Conservation (phyloP, 2,329 filamentous ascomycete species). For the Penicillium capsulatum region DNA sequence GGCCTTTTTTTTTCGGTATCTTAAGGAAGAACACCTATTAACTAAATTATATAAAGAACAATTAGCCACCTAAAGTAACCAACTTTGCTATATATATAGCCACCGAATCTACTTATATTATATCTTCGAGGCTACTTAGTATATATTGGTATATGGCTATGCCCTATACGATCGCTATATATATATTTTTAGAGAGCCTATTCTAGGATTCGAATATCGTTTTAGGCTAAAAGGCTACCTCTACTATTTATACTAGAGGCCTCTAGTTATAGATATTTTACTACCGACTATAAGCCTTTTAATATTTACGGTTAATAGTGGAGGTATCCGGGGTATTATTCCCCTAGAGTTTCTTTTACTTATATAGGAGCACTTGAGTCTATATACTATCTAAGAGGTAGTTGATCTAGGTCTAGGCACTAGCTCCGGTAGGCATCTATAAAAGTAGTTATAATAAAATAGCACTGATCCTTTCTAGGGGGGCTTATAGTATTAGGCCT, state of each 20-base stretch:
- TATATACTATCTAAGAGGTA: constrained; percentile 11
- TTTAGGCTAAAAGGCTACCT: constrained; percentile 18
- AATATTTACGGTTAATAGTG: constrained; percentile 27
- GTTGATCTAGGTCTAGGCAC: constrained; percentile 13
- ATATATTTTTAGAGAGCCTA: constrained; percentile 15
- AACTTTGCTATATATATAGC: constrained; percentile 13
- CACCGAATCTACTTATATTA: constrained; percentile 22
- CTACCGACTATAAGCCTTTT: constrained; percentile 21
- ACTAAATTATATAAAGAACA: constrained; percentile 4
- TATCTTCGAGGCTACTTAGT: constrained; percentile 12
- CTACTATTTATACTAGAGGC: constrained; percentile 13
- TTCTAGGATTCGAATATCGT: constrained; percentile 11
- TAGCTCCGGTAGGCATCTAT: constrained; percentile 11
- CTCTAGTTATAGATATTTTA: constrained; percentile 19
- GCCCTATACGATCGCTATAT: constrained; percentile 21
- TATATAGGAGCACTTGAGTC: constrained; percentile 11
- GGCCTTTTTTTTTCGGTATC: too few species aligned
- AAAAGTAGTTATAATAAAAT: neutral
- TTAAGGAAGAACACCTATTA: too few species aligned
- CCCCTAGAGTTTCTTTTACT: constrained; percentile 14
- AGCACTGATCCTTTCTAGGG: constrained; percentile 7
- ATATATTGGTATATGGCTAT: constrained; percentile 19
- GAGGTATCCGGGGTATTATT: constrained; percentile 21
- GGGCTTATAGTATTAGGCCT: constrained; percentile 16
- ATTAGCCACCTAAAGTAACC: constrained; percentile 7